A percentile compares a stretch with the other conserved stretches of the same genome.
Evolutionary conservation across 2,329 filamentous ascomycete species (phyloP).

Genomic region (Aspergillus sp.): DNA sequence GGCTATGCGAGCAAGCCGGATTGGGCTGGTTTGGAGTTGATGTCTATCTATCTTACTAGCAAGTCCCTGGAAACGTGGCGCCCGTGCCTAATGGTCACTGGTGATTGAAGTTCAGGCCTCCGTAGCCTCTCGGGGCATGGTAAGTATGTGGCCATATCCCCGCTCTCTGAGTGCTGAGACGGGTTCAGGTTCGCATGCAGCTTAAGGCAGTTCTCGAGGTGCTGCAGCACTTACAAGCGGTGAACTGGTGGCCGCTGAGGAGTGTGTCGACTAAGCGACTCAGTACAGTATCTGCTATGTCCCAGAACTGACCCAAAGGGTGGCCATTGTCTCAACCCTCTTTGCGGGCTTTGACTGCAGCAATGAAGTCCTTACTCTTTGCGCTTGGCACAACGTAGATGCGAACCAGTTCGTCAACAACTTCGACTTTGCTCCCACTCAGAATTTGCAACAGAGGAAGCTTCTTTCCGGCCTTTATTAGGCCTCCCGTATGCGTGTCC

Average conservation of each 20-base stretch:
- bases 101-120: not conserved
- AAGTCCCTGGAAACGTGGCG: not conserved
- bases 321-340: conserved; percentile 21
- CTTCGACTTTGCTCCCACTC: conserved; percentile 73
- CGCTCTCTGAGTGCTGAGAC: not conserved
- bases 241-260: not conserved
- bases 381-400: conserved; percentile 77
- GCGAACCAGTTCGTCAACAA: conserved; percentile 80
- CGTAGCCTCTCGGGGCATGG: not conserved
- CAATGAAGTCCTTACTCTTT: conserved; percentile 72
- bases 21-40: not conserved
- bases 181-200: not conserved
- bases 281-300: not conserved
- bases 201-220: not conserved
- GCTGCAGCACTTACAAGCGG: not conserved
- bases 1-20: not conserved
- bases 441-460: conserved; percentile 74
- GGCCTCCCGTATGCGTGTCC: conserved; percentile 74
- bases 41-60: not conserved
- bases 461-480: conserved; percentile 90
- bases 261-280: not conserved
- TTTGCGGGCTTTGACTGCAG: conserved; percentile 78
- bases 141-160: not conserved
- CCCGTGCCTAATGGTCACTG: not conserved
- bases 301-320: not conserved